Percentiles rank a stretch among this genome's conserved stretches.
These are phyloP conservation scores for Malus orientalis DNA, from an alignment of 306 rosid genomes.

Conservation along the genomic window DNA sequence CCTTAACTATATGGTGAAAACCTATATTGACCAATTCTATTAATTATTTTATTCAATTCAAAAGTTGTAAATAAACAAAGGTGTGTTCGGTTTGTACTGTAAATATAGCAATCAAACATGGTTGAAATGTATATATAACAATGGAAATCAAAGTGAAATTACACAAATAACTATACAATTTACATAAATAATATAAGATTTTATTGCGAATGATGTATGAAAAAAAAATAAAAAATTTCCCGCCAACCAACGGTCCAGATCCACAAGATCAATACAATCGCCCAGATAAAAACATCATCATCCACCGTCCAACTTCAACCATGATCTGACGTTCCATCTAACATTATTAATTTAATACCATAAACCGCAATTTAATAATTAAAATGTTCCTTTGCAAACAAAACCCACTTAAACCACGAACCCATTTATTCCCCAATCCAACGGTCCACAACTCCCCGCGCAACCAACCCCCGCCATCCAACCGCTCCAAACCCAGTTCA, in stretches of 20 bases:
- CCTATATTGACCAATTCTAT: background rate
- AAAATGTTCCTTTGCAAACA: constrained; percentile 19
- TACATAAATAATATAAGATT: background rate
- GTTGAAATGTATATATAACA: no score
- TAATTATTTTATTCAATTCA: no score
- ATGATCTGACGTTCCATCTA: constrained; percentile 14
- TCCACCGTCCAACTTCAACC: background rate
- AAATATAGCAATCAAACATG: no score
- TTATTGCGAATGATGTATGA: no score
- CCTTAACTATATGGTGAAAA: no score
- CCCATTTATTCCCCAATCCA: constrained; percentile 17
- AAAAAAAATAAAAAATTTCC: background rate
- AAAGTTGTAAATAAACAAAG: no score
- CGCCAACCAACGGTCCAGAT: constrained; percentile 5
- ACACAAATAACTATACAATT: background rate
- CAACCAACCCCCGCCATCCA: background rate
- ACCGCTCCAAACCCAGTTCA: constrained; percentile 24
- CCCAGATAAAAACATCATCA: background rate
- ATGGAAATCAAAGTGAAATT: no score
- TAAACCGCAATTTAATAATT: constrained; percentile 12
- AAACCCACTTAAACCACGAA: background rate
- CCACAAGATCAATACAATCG: background rate
- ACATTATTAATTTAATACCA: background rate
- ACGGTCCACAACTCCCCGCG: constrained; percentile 33
- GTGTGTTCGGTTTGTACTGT: no score